These are phyloP conservation scores for Yarrowia bubula DNA, from an alignment of 805 yeast species.

Conservation along the genomic window DNA sequence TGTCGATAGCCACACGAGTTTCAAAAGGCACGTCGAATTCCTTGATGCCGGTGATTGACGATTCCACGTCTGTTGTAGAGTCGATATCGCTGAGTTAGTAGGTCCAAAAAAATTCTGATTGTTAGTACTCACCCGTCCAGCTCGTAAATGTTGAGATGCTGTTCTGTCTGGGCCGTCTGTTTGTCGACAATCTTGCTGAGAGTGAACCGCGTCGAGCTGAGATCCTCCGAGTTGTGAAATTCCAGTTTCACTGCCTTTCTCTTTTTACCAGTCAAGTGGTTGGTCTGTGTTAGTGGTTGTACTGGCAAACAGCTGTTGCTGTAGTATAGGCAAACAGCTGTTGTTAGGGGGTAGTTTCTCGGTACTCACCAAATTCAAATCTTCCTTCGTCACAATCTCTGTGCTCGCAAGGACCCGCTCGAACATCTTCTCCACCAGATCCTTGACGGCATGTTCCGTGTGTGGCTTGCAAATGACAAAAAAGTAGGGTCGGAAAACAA, in stretches of 20 bases:
- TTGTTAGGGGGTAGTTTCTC: too few relatives aligned
- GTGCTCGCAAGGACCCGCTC: slow-evolving; percentile 63
- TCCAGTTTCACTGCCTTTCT: slow-evolving; percentile 62
- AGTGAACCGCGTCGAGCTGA: slow-evolving; percentile 37
- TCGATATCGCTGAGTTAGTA: slow-evolving; percentile 31
- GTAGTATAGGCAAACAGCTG: not conserved
- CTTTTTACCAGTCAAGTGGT: slow-evolving; percentile 78
- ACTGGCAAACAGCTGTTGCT: not conserved
- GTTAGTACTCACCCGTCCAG: slow-evolving; percentile 18
- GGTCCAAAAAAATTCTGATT: not conserved
- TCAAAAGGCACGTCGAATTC: slow-evolving; percentile 98
- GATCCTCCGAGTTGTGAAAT: slow-evolving; percentile 72
- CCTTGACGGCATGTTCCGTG: slow-evolving; percentile 77
- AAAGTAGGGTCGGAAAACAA: slow-evolving; percentile 85
- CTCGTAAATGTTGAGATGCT: slow-evolving; percentile 24
- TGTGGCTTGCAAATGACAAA: slow-evolving; percentile 63
- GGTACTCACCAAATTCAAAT: slow-evolving; percentile 46
- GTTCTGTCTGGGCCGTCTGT: slow-evolving; percentile 6
- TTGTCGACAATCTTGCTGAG: slow-evolving; percentile 15
- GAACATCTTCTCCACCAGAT: slow-evolving; percentile 63
- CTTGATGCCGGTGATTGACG: slow-evolving; percentile 68
- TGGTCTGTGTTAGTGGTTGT: slow-evolving; percentile 50
- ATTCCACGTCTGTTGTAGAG: slow-evolving; percentile 52
- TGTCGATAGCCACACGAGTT: slow-evolving; percentile 91
- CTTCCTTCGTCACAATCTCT: slow-evolving; percentile 65